Percentiles rank a stretch among this genome's conserved stretches.
These are phyloP conservation scores for Cladosporium halotolerans DNA, from an alignment of 2,329 filamentous ascomycete species.

Conservation along the genomic window DNA sequence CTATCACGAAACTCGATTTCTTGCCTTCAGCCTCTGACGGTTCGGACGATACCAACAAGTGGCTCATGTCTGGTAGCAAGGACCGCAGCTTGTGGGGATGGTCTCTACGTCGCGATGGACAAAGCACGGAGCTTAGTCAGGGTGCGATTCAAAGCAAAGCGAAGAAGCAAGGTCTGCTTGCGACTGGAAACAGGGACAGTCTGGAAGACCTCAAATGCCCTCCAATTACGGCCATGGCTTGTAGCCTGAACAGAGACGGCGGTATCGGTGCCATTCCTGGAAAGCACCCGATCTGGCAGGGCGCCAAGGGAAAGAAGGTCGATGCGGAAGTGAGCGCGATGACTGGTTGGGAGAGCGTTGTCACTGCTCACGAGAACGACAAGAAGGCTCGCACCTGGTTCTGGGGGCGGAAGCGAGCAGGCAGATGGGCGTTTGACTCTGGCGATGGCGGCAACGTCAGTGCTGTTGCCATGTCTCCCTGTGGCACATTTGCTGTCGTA, in stretches of 20 bases:
- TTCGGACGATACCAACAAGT: constrained; percentile 81
- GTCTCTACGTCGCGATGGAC: constrained; percentile 88
- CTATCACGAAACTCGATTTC: constrained; percentile 76
- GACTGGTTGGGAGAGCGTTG: constrained; percentile 94
- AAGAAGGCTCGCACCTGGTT: constrained; percentile 90
- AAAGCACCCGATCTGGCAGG: constrained; percentile 76
- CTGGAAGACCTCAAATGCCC: constrained; percentile 72
- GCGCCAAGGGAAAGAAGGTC: constrained; percentile 58
- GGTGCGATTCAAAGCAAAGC: constrained; percentile 82
- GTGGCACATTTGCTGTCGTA: constrained; percentile 87
- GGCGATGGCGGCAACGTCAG: constrained; percentile 73
- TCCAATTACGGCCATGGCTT: constrained; percentile 85
- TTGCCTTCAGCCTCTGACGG: constrained; percentile 85
- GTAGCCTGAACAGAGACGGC: constrained; percentile 87
- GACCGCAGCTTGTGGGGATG: constrained; percentile 95
- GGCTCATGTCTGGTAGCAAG: constrained; percentile 81
- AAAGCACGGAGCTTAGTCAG: constrained; percentile 89
- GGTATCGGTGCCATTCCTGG: constrained; percentile 81
- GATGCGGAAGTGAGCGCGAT: constrained; percentile 67
- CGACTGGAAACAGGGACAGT: constrained; percentile 26
- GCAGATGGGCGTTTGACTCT: constrained; percentile 86
- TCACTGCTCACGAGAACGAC: constrained; percentile 86
- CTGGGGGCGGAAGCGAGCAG: constrained; percentile 89
- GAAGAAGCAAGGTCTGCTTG: constrained; percentile 73
- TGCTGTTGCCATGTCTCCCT: constrained; percentile 81